phyloP scores from a whole-genome alignment of 2,329 filamentous ascomycete species.

The Zymoseptoria pseudotritici region DNA sequence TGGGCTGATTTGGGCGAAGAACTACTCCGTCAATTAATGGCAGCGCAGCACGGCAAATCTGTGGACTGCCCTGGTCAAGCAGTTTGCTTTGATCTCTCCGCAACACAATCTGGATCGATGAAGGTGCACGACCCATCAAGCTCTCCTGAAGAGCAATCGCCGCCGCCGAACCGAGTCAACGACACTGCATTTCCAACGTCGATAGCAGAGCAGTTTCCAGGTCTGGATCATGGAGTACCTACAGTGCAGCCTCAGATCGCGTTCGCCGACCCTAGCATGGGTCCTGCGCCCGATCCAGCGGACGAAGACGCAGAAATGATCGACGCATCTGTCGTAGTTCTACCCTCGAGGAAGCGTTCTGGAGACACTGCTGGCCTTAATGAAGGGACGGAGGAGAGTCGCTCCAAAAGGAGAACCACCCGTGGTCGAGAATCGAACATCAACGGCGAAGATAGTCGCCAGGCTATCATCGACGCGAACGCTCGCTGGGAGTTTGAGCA shows the following conservation, averaged over 20 bases:
- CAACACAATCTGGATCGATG: not conserved
- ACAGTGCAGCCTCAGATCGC: conserved; percentile 27
- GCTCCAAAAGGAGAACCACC: conserved; percentile 53
- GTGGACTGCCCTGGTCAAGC: conserved; percentile 15
- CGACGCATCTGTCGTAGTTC: conserved; percentile 23
- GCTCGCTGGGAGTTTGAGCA: conserved; percentile 48
- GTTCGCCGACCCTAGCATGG: conserved; percentile 20
- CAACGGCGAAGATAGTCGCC: conserved; percentile 38
- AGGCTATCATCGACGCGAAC: conserved; percentile 39
- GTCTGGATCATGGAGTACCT: conserved; percentile 23
- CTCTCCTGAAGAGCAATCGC: conserved; percentile 5
- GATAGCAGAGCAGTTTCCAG: conserved; percentile 27
- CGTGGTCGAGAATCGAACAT: conserved; percentile 51
- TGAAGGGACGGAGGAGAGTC: conserved; percentile 49
- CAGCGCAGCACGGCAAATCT: conserved; percentile 22
- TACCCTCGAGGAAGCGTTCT: conserved; percentile 51
- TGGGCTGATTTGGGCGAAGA: conserved; percentile 30
- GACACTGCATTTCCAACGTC: conserved; percentile 9
- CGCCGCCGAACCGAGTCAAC: not conserved
- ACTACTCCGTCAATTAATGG: conserved; percentile 22
- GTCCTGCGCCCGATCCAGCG: conserved; percentile 22
- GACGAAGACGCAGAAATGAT: conserved; percentile 30
- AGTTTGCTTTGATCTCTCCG: conserved; percentile 21
- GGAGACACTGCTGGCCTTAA: conserved; percentile 53
- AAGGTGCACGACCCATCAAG: not conserved